Percentiles rank a stretch among this genome's conserved stretches.
Evolutionary conservation across 345 rosid genomes (phyloP).

Genomic region (Luvunga scandens): DNA sequence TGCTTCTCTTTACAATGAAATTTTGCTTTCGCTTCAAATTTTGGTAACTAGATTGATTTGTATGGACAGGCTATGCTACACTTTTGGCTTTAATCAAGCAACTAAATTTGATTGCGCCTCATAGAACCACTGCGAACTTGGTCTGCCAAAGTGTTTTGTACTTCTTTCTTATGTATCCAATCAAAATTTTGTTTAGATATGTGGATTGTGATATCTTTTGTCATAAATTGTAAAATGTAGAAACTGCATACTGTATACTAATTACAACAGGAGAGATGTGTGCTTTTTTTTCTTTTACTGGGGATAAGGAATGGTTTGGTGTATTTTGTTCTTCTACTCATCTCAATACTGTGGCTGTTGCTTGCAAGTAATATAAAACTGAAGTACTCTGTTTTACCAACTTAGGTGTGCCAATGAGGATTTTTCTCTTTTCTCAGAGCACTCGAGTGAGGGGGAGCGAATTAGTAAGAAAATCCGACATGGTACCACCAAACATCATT

Average conservation of each 20-base stretch:
- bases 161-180: background rate
- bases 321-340: background rate
- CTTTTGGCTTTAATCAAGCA: conserved; percentile 65
- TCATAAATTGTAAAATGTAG: background rate
- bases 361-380: no score
- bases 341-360: background rate
- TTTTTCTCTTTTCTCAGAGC: background rate
- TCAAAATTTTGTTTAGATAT: background rate
- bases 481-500: background rate
- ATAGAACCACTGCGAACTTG: background rate
- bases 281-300: background rate
- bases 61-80: conserved; percentile 69
- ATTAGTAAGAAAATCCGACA: no score
- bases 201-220: background rate
- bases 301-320: background rate
- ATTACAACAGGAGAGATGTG: background rate
- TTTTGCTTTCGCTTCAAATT: background rate
- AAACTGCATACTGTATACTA: background rate
- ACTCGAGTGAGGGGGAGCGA: background rate
- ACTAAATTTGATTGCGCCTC: background rate
- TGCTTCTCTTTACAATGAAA: background rate
- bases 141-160: background rate
- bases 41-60: conserved; percentile 11
- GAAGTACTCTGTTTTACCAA: no score
- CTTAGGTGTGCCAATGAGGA: background rate